phyloP scores from a whole-genome alignment of 2,329 filamentous ascomycete species.

The Calonectria pseudoturangicola region DNA sequence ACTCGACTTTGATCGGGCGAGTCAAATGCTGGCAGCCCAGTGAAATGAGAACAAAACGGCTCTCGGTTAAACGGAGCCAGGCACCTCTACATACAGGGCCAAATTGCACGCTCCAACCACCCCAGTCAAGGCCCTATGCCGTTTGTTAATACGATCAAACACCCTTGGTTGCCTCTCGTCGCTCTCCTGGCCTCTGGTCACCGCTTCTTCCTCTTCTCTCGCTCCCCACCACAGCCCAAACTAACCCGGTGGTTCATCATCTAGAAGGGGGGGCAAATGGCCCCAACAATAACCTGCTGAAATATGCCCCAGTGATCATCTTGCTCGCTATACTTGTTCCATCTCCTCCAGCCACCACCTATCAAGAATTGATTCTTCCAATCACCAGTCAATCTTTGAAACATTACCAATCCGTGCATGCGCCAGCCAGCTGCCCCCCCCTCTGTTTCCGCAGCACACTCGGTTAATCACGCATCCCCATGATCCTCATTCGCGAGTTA shows the following conservation, averaged over 20 bases:
- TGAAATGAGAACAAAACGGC: background rate
- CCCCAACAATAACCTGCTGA: background rate
- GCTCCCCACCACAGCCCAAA: constrained; percentile 6
- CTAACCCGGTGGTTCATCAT: background rate
- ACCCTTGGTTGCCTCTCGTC: constrained; percentile 18
- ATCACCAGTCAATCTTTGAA: constrained; percentile 19
- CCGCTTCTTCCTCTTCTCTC: constrained; percentile 34
- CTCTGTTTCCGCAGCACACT: background rate
- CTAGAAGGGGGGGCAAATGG: background rate
- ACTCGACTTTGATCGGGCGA: constrained; percentile 24
- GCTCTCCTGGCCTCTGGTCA: constrained; percentile 26
- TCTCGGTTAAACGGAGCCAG: constrained; percentile 24
- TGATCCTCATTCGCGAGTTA: too few species aligned
- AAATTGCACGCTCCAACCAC: constrained; percentile 16
- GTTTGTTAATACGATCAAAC: background rate
- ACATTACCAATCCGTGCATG: constrained; percentile 29
- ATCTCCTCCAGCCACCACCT: background rate
- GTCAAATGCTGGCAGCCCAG: constrained; percentile 5
- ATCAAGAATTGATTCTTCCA: constrained; percentile 17
- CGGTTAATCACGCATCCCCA: constrained; percentile 28
- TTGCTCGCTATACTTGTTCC: background rate
- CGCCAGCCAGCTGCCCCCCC: constrained; percentile 26
- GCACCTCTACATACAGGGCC: constrained; percentile 12
- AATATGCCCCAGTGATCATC: background rate
- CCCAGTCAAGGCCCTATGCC: constrained; percentile 12